These are phyloP conservation scores for Tylopilus microsporus DNA, from an alignment of 1,284 basidiomycete genomes.

Conservation along the genomic window DNA sequence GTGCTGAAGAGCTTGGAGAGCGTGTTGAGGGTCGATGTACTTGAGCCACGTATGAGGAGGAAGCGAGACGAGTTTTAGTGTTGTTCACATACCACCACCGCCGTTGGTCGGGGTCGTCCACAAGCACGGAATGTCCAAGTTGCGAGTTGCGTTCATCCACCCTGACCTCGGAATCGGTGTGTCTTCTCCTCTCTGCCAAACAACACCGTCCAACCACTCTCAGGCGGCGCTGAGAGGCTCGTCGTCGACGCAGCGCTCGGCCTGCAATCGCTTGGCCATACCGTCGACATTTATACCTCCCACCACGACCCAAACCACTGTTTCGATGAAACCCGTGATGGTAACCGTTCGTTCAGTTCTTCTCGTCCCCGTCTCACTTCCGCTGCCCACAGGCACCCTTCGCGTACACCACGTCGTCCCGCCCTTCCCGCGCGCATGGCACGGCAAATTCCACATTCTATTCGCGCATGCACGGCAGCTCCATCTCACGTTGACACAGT, in stretches of 20 bases:
- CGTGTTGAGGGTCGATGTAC: slow-evolving; percentile 24
- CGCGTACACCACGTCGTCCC: slow-evolving; percentile 72
- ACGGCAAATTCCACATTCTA: slow-evolving; percentile 79
- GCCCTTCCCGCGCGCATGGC: slow-evolving; percentile 75
- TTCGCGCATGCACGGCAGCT: slow-evolving; percentile 88
- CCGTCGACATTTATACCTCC: slow-evolving; percentile 91
- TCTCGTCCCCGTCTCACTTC: slow-evolving; percentile 1
- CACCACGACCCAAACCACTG: slow-evolving; percentile 78
- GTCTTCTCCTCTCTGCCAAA: slow-evolving; percentile 16
- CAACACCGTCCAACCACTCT: neutral
- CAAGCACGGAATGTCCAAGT: no score
- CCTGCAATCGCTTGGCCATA: slow-evolving; percentile 59
- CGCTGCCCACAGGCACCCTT: slow-evolving; percentile 64
- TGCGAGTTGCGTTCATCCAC: slow-evolving; percentile 81
- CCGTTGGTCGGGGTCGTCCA: no score
- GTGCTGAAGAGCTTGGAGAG: slow-evolving; percentile 18
- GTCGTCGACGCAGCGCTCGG: slow-evolving; percentile 85
- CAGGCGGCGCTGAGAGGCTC: slow-evolving; percentile 91
- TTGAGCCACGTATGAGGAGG: slow-evolving; percentile 20
- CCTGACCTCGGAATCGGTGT: slow-evolving; percentile 93
- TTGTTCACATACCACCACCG: no score
- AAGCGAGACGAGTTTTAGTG: slow-evolving; percentile 30
- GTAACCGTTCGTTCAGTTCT: slow-evolving; percentile 38
- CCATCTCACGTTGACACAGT: slow-evolving; percentile 56
- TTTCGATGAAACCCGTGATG: slow-evolving; percentile 84